These are phyloP conservation scores for Penicillium vulpinum DNA, from an alignment of 2,329 filamentous ascomycete genomes.

Conservation along the genomic window DNA sequence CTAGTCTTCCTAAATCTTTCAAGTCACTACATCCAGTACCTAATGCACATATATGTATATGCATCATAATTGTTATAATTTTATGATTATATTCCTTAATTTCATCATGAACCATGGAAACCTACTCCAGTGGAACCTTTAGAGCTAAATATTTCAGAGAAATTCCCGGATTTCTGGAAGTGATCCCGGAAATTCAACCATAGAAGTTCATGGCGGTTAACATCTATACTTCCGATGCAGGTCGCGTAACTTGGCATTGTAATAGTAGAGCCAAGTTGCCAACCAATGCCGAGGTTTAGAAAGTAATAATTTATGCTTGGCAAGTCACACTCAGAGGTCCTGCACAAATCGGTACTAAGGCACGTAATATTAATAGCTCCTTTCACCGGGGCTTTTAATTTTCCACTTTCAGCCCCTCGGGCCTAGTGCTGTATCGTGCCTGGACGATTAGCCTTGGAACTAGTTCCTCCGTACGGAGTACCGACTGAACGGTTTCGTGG, in stretches of 20 bases:
- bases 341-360: background rate
- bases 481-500: background rate
- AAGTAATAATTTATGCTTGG: background rate
- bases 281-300: constrained; percentile 43
- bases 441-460: no score
- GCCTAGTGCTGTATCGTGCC: background rate
- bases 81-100: no score
- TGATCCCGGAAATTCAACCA: background rate
- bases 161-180: constrained; percentile 17
- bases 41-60: no score
- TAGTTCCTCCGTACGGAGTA: no score
- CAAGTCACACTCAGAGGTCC: background rate
- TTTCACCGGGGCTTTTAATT: background rate
- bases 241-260: background rate
- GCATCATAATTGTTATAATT: no score
- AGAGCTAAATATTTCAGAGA: no score
- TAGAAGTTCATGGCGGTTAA: constrained; percentile 14
- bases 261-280: background rate
- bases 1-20: no score
- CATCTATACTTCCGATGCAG: constrained; percentile 16
- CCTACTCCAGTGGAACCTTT: background rate
- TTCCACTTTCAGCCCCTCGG: background rate
- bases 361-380: background rate
- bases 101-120: constrained; percentile 10
- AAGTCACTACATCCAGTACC: no score